These are phyloP conservation scores for Dioscorea dumetorum DNA, from an alignment of 106 monocot species.

Conservation along the genomic window DNA sequence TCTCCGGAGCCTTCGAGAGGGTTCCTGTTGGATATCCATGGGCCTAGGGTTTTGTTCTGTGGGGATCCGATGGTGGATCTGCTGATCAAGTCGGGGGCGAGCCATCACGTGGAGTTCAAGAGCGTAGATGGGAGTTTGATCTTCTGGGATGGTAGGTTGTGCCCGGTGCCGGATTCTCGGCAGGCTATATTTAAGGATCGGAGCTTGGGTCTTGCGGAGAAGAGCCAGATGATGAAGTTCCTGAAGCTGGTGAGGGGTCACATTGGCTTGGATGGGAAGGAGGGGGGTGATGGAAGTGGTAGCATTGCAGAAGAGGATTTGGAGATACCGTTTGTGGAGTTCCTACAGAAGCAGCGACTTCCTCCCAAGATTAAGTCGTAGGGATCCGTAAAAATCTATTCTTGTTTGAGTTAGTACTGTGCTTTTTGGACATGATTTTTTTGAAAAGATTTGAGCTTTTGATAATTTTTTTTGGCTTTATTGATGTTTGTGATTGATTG, in stretches of 20 bases:
- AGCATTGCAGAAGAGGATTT: constrained; percentile 48
- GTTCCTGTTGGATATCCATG: constrained; percentile 58
- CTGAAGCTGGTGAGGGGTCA: constrained; percentile 60
- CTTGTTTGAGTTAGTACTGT: neutral
- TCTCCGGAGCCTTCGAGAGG: constrained; percentile 42
- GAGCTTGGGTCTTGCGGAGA: constrained; percentile 68
- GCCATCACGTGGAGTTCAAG: constrained; percentile 91
- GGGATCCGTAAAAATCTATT: neutral
- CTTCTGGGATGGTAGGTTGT: constrained; percentile 64
- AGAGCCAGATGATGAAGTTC: constrained; percentile 67
- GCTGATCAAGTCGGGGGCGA: constrained; percentile 69
- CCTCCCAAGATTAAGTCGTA: constrained; percentile 74
- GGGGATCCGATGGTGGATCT: constrained; percentile 74
- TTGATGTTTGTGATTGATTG: neutral
- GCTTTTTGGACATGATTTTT: neutral
- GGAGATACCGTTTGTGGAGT: constrained; percentile 65
- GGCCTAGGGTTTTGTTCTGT: constrained; percentile 81
- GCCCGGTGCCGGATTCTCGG: constrained; percentile 79
- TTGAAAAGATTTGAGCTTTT: neutral
- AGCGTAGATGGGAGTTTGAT: constrained; percentile 64
- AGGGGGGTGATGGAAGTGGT: constrained; percentile 3
- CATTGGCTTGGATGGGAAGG: constrained; percentile 14
- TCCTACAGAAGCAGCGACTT: constrained; percentile 65
- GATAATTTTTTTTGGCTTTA: neutral
- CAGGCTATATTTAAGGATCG: constrained; percentile 76